Base-by-base conservation (phyloP, 805 yeast species). In the Kodamaea kaohsiungensis region DNA sequence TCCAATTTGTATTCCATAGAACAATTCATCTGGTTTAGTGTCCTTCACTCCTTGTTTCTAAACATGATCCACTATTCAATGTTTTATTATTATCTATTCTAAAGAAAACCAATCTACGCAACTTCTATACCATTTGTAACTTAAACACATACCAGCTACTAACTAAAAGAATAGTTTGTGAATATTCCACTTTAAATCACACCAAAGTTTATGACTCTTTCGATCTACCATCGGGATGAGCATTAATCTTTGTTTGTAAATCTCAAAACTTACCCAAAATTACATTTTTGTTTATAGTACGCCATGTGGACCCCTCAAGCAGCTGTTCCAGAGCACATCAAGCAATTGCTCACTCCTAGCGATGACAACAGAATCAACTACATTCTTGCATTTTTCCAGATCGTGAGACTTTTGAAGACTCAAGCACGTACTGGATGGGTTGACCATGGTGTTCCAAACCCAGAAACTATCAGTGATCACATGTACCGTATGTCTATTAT, bases 401-500 rank as follows among this genome's bases (percentile, higher is more conserved):
- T 91, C 33, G 81, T 90, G 0, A 80, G 87, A 50, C 77, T 85
- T 35, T 76, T 93, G 61, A 93, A 93, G 70, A 76, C 84, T 3
- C 93, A 90, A 65, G 85, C 80, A 61, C 81, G 99, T 67, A 93
- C 99, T 0, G 99, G 99, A 1, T 93, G 98, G 98, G 70, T 93
- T 17, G 93, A 91, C 65, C 84, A 83, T 63, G 73, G 73, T 2
- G 61, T 76, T 15, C 80, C 82, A 9, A 62, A 75, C 22, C 85
- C 86, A 2, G 89, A 91, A 69, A 82, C 88, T 50, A 91, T 91
- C 50, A 82, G 90, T n/a, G 98, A 92, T 70, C 98, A 93, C 69
- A 92, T 92, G 97, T 92, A 93, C 67, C 79, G 99, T 54, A 92
- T 93, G 97, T 84, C 91, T 4, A 75, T 92, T 17, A 83, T 91